Conservation (phyloP, 2,329 filamentous ascomycete genomes). For the Malbranchea zuffiana region DNA sequence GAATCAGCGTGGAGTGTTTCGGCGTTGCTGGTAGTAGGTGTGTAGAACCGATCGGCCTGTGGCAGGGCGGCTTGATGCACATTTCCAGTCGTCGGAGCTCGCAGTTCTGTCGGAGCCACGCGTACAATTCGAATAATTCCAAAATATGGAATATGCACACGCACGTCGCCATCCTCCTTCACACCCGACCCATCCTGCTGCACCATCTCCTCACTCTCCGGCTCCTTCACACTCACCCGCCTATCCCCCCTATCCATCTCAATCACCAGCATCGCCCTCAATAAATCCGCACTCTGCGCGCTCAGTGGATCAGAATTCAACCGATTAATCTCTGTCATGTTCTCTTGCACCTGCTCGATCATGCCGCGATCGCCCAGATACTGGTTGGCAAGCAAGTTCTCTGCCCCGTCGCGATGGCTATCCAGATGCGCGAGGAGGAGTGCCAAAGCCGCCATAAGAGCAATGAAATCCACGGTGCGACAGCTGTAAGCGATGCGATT, state of each 20-base stretch:
- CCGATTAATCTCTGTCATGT: slow-evolving; percentile 24
- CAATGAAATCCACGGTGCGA: slow-evolving; percentile 21
- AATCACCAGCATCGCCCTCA: slow-evolving; percentile 16
- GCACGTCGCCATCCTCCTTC: slow-evolving; percentile 17
- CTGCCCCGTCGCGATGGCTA: slow-evolving; percentile 13
- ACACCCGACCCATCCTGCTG: slow-evolving; percentile 1
- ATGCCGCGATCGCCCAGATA: slow-evolving; percentile 31
- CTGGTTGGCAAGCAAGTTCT: slow-evolving; percentile 25
- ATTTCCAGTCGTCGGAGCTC: background rate
- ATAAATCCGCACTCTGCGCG: slow-evolving; percentile 18
- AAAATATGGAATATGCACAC: slow-evolving; percentile 36
- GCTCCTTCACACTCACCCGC: background rate
- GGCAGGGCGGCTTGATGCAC: background rate
- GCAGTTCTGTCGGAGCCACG: slow-evolving; percentile 8
- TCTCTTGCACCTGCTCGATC: slow-evolving; percentile 29
- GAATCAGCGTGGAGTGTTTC: too few relatives aligned
- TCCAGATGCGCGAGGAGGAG: slow-evolving; percentile 21
- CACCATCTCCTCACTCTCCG: background rate
- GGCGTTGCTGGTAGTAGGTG: background rate
- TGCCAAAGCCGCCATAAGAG: slow-evolving; percentile 20
- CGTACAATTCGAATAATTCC: slow-evolving; percentile 30
- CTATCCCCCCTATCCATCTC: slow-evolving; percentile 9
- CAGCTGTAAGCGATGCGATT: slow-evolving; percentile 18
- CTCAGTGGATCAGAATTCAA: slow-evolving; percentile 23
- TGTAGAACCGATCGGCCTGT: background rate